Evolutionary conservation across 805 yeast species (phyloP), one percentile per base, ranked within the genome.

Genomic region (Myxozyma lipomycoides): DNA sequence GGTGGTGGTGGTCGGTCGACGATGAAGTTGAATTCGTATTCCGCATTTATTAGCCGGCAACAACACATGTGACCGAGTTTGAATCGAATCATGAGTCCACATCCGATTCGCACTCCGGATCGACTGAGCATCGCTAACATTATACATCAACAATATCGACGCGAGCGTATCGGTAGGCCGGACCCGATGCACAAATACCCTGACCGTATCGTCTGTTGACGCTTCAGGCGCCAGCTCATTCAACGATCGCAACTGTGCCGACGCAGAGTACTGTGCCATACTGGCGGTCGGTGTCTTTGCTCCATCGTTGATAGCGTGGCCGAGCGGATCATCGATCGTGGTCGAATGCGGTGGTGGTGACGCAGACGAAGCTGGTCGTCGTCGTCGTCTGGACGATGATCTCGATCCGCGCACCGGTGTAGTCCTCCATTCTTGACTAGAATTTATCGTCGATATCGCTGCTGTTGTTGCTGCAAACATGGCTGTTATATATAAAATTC

Each of bases 1-100:
- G 32, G 12, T 28, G 32, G 32, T 12, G 32, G 7, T 12, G 12
- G 32, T 12, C n/a, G n/a, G n/a, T 12, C 46, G 49, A 19, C 43
- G 37, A 24, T 52, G 56, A 39, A 43, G 41, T 35, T 47, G 49
- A 32, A 52, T 24, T 21, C 45, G 56, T 19, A 43, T 19, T 23
- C 25, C 48, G 46, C 62, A 59, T 22, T 55, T 42, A 38, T 53
- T 56, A 25, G 40, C 56, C 7, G 62, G 62, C 12, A 60, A 19
- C 26, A 60, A 17, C 26, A 60, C 36, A 2, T 59, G 24, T 9
- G 51, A 40, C 25, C 60, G 58, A 25, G 56, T 34, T n/a, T 60
- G 62, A 43, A 60, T 58, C 12, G 55, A 25, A 48, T 60, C 62
- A 40, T 54, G 42, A 4, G 56, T 43, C 62, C 62, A 59, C 26